A percentile compares a stretch with the other conserved stretches of the same genome.
These are phyloP conservation scores for Nitzschia inconspicua DNA, from an alignment of 108 stramenopile genomes.

Conservation along the genomic window DNA sequence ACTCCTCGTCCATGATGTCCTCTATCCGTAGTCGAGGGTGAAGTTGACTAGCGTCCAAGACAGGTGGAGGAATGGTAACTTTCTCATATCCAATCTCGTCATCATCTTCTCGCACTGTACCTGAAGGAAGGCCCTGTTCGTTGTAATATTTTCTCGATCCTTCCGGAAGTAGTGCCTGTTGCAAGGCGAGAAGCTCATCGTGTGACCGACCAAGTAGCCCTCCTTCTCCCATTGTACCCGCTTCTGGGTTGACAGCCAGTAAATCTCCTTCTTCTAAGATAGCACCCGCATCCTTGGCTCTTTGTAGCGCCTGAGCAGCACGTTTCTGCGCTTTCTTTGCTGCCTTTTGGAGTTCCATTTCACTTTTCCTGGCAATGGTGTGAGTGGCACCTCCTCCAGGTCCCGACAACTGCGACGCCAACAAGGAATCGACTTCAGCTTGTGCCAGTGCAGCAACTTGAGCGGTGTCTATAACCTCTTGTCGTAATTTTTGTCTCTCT, in stretches of 20 bases:
- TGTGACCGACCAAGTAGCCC: constrained; percentile 24
- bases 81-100: constrained; percentile 58
- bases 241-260: constrained; percentile 7
- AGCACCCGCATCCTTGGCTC: constrained; percentile 75
- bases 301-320: constrained; percentile 52
- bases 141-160: constrained; percentile 59
- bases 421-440: constrained; percentile 36
- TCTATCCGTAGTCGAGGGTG: constrained; percentile 46
- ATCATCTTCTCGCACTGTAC: constrained; percentile 66
- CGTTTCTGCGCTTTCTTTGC: constrained; percentile 62
- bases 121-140: constrained; percentile 51
- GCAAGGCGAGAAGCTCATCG: constrained; percentile 51
- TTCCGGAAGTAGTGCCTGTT: constrained; percentile 55
- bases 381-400: constrained; percentile 40
- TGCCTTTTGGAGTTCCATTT: constrained; percentile 48
- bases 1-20: constrained; percentile 47
- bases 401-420: constrained; percentile 1
- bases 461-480: constrained; percentile 63
- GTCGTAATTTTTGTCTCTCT: constrained; percentile 35
- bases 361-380: constrained; percentile 53
- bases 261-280: constrained; percentile 56
- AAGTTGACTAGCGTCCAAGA: constrained; percentile 45
- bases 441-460: constrained; percentile 54
- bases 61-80: constrained; percentile 81
- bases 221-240: constrained; percentile 18